phyloP scores from a whole-genome alignment of 805 yeast species.

The Wickerhamomyces silvicola region DNA sequence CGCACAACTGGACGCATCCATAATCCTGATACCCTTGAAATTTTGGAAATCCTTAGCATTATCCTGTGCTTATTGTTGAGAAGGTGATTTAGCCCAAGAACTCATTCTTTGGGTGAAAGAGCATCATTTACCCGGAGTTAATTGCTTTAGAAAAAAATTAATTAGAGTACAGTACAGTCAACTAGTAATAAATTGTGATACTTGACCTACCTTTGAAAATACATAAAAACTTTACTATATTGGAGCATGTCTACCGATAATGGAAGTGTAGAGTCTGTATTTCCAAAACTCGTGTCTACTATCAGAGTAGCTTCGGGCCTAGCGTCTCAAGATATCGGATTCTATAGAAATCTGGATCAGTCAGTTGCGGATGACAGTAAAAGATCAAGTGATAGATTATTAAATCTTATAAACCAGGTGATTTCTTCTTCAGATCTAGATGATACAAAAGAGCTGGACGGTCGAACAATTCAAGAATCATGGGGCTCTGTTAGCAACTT shows the following conservation, averaged over 20 bases:
- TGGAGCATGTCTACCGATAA: not conserved
- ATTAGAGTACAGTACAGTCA: too few species aligned
- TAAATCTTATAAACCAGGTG: slow-evolving; percentile 41
- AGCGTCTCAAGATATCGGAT: slow-evolving; percentile 76
- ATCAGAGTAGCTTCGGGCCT: slow-evolving; percentile 64
- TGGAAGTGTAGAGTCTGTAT: slow-evolving; percentile 1
- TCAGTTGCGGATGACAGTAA: slow-evolving; percentile 34
- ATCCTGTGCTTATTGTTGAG: too few species aligned
- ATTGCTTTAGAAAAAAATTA: too few species aligned
- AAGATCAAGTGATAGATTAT: slow-evolving; percentile 33
- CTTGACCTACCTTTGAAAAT: too few species aligned
- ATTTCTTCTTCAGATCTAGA: slow-evolving; percentile 31
- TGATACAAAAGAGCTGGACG: slow-evolving; percentile 22
- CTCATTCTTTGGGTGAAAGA: too few species aligned
- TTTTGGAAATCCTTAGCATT: too few species aligned
- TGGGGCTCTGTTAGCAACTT: slow-evolving; percentile 62
- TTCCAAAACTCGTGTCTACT: slow-evolving; percentile 46
- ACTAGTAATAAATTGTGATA: too few species aligned
- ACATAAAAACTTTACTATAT: too few species aligned
- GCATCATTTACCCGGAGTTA: too few species aligned
- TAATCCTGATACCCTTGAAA: too few species aligned
- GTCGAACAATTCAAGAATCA: slow-evolving; percentile 38
- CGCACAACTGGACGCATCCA: slow-evolving; percentile 5
- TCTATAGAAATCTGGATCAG: slow-evolving; percentile 58
- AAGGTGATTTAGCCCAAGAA: too few species aligned